Evolutionary conservation across 768 basidiomycete genomes (phyloP).

Genomic region (Mycena floridula): DNA sequence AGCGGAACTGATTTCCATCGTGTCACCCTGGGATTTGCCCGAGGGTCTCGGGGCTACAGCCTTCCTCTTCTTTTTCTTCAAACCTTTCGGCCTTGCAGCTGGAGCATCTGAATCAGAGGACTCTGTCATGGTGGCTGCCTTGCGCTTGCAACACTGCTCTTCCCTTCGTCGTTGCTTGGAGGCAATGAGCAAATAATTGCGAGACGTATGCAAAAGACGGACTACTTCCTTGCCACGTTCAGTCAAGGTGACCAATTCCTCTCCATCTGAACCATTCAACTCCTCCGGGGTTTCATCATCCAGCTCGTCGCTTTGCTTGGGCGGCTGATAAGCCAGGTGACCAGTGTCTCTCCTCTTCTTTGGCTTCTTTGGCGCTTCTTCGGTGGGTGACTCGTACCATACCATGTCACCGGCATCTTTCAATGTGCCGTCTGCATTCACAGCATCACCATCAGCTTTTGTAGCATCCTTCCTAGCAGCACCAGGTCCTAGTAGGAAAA

Average conservation of each 20-base stretch:
- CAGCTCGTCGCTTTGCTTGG: not conserved
- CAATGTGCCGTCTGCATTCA: not conserved
- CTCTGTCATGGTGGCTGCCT: not conserved
- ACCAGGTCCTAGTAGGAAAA: not conserved
- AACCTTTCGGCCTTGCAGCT: not conserved
- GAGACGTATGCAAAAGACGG: too few relatives aligned
- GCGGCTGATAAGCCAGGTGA: not conserved
- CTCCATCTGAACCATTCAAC: not conserved
- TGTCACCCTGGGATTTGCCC: too few relatives aligned
- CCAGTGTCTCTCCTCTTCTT: not conserved
- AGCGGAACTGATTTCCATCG: too few relatives aligned
- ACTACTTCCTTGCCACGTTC: not conserved
- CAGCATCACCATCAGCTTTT: not conserved
- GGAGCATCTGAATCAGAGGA: not conserved
- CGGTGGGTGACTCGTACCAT: not conserved
- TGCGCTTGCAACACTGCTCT: not conserved
- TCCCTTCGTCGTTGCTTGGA: not conserved
- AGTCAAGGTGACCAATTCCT: not conserved
- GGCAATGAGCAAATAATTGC: too few relatives aligned
- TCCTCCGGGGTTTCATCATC: not conserved
- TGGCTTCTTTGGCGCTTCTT: not conserved
- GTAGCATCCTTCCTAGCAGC: not conserved
- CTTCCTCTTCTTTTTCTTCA: not conserved
- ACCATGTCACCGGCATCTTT: not conserved
- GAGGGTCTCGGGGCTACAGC: not conserved